Evolutionary conservation across 2,329 filamentous ascomycete genomes (phyloP), one percentile per base, ranked within the genome.

Genomic region (Akanthomyces muscarius): DNA sequence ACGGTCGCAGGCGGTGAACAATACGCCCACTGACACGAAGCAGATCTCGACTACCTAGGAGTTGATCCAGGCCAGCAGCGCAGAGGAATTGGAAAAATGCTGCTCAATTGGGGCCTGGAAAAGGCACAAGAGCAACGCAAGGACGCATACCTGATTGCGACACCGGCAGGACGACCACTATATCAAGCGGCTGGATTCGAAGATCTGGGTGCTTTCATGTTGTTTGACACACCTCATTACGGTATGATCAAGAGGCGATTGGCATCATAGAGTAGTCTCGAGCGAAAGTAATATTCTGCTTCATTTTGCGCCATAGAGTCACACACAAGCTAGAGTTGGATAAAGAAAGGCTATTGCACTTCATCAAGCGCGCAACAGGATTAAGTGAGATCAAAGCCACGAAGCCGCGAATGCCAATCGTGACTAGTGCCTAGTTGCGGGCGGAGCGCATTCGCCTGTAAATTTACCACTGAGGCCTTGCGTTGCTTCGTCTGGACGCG

Each of bases 31-130:
- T 54, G 21, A 61, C 16, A 18, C 13, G 13, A 13, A 28, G 28
- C 30, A 61, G 66, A 67, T 54, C 66, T 67, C 16, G 66, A 67
- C 52, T 66, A 66, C 33, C 63, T 67, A 5, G 66, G 63, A 4
- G 66, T 66, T n/a, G 63, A 67, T 38, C 65, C 66, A 14, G 36
- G 53, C 11, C 65, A 67, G 18, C 66, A 66, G 45, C 63, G 63
- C 23, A 67, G 62, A 61, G 66, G 66, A 21, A 67, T 67, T 30
- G 66, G 66, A 16, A 66, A 61, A 51, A 62, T 65, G 44, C 55
- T 67, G 1, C 52, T 67, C n/a, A 36, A 66, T 25, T 66, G 66
- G 66, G 65, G 66, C 33, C 44, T 67, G 4, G 47, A 63, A 11
- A 62, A 54, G 54, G 66, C 65, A 10, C 48, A 38, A 21, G 25